Conservation (phyloP, 208 protist genomes). For the Crithidia expoeki region DNA sequence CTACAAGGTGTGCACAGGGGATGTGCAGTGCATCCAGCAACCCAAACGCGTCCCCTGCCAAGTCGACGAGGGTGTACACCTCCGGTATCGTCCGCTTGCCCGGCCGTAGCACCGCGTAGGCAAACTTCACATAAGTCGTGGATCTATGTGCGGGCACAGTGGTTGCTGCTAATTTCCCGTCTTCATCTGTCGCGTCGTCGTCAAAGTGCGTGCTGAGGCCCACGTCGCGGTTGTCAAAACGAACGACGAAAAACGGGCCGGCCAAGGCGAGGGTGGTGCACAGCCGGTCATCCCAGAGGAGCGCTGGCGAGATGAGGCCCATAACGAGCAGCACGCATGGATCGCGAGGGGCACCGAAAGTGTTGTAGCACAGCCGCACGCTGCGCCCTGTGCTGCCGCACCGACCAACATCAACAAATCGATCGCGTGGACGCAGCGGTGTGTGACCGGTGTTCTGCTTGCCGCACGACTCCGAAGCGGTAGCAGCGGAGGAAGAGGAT, state of each 20-base stretch:
- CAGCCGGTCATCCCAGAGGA: slow-evolving; percentile 65
- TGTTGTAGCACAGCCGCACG: slow-evolving; percentile 75
- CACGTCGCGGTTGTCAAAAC: slow-evolving; percentile 80
- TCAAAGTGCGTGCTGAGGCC: slow-evolving; percentile 81
- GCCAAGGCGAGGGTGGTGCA: slow-evolving; percentile 42
- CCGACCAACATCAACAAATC: slow-evolving; percentile 59
- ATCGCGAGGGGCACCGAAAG: slow-evolving; percentile 37
- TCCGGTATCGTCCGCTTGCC: slow-evolving; percentile 39
- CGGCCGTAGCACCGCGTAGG: slow-evolving; percentile 38
- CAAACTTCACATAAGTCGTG: slow-evolving; percentile 22
- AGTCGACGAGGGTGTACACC: slow-evolving; percentile 61
- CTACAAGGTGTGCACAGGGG: slow-evolving; percentile 54
- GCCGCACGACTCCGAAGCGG: background rate
- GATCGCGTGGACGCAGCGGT: slow-evolving; percentile 29
- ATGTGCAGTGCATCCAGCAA: slow-evolving; percentile 57
- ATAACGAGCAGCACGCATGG: slow-evolving; percentile 66
- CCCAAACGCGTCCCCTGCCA: slow-evolving; percentile 67
- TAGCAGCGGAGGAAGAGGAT: background rate
- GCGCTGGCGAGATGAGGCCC: slow-evolving; percentile 50
- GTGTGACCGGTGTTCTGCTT: background rate
- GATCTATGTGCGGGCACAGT: background rate
- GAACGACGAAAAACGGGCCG: slow-evolving; percentile 61
- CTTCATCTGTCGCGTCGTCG: background rate
- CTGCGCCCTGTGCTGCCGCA: slow-evolving; percentile 51
- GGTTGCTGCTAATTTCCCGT: background rate